Conservation (phyloP, 495 filamentous ascomycete genomes). For the Xylaria grammica region DNA sequence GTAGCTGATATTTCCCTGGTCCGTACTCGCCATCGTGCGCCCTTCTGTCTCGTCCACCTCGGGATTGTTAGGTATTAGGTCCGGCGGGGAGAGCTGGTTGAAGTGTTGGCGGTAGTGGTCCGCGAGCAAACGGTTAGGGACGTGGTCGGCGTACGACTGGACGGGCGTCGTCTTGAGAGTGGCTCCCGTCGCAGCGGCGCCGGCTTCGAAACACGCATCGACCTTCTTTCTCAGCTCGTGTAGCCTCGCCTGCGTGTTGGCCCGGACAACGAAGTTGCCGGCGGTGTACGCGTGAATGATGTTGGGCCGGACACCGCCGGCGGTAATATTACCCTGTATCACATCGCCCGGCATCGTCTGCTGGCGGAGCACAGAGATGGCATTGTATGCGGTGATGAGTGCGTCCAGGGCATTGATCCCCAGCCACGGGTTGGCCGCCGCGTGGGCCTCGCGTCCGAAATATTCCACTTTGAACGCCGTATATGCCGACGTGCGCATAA, state of each 20-base stretch:
- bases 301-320: slow-evolving; percentile 65
- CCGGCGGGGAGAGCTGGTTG: slow-evolving; percentile 48
- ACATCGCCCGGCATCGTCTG: slow-evolving; percentile 67
- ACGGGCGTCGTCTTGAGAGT: slow-evolving; percentile 50
- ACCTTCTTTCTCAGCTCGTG: slow-evolving; percentile 58
- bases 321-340: slow-evolving; percentile 62
- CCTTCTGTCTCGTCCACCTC: slow-evolving; percentile 56
- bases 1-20: slow-evolving; percentile 69
- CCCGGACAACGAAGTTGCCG: slow-evolving; percentile 57
- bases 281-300: slow-evolving; percentile 64
- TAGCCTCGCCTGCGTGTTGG: slow-evolving; percentile 52
- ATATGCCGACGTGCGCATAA: slow-evolving; percentile 58
- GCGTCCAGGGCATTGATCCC: slow-evolving; percentile 70
- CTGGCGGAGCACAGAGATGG: slow-evolving; percentile 64
- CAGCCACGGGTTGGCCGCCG: slow-evolving; percentile 67
- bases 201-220: slow-evolving; percentile 63
- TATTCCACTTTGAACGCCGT: slow-evolving; percentile 54
- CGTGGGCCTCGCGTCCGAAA: slow-evolving; percentile 57
- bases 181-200: slow-evolving; percentile 65
- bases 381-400: slow-evolving; percentile 65
- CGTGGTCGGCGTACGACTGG: slow-evolving; percentile 63
- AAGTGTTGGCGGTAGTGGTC: slow-evolving; percentile 58
- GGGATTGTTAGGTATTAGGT: slow-evolving; percentile 47
- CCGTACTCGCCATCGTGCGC: slow-evolving; percentile 61
- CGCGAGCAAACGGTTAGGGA: slow-evolving; percentile 63